Evolutionary conservation across 2,329 filamentous ascomycete species (phyloP).

Genomic region (Penicillium corylophilum): DNA sequence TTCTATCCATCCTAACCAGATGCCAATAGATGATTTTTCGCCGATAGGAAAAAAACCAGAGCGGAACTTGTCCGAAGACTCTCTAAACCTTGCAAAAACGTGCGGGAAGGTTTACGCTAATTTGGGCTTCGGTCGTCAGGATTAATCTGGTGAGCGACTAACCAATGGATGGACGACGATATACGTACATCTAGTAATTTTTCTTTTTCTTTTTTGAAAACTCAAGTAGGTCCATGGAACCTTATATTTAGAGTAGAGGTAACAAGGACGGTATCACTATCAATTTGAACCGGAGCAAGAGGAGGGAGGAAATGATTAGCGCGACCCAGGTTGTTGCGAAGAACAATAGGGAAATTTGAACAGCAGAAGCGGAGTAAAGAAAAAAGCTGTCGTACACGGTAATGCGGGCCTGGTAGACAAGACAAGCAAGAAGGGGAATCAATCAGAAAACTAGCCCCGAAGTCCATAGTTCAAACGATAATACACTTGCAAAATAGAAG

Average conservation of each 20-base stretch:
- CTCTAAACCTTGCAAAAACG: background rate
- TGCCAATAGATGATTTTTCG: too few relatives aligned
- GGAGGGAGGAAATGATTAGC: background rate
- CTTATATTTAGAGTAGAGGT: background rate
- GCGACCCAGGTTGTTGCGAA: constrained; percentile 5
- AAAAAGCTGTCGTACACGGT: constrained; percentile 1
- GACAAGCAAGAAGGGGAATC: constrained; percentile 6
- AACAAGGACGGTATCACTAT: constrained; percentile 9
- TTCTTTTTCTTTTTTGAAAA: background rate
- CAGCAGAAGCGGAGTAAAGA: constrained; percentile 8
- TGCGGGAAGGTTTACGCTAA: background rate
- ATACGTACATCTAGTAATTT: background rate
- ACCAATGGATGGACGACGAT: background rate
- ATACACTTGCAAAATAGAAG: constrained; percentile 12
- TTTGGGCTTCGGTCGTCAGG: background rate
- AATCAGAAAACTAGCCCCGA: background rate
- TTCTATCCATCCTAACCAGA: too few relatives aligned
- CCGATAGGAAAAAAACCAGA: background rate
- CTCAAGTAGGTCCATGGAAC: background rate
- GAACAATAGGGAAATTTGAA: constrained; percentile 13
- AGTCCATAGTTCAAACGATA: background rate
- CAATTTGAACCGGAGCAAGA: constrained; percentile 12
- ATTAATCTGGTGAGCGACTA: background rate
- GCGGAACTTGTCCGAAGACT: background rate
- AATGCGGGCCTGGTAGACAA: background rate